These are phyloP conservation scores for Cytospora chrysosperma DNA, from an alignment of 2,329 filamentous ascomycete genomes.

Conservation along the genomic window DNA sequence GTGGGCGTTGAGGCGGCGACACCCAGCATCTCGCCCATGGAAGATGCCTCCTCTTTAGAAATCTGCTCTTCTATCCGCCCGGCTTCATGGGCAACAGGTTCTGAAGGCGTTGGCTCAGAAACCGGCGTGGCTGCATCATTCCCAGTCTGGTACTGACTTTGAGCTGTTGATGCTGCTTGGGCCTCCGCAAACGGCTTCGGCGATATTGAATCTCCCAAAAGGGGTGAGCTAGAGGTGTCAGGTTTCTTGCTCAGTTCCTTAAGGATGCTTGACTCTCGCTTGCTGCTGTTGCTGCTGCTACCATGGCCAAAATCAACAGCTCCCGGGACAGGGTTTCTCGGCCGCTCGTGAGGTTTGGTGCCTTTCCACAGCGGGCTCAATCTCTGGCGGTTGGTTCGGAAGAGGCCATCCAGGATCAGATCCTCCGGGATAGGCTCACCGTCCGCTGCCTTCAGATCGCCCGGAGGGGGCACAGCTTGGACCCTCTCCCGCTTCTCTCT, in stretches of 20 bases:
- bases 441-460: background rate
- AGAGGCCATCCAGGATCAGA: conserved; percentile 18
- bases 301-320: conserved; percentile 6
- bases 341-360: conserved; percentile 6
- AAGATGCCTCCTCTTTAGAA: conserved; percentile 29
- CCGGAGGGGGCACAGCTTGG: background rate
- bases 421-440: conserved; percentile 12
- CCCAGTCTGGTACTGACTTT: conserved; percentile 8
- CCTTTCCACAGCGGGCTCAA: conserved; percentile 23
- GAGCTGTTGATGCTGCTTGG: background rate
- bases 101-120: background rate
- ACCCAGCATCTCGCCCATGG: conserved; percentile 28
- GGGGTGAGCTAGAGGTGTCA: too few relatives aligned
- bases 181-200: background rate
- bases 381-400: conserved; percentile 19
- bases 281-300: background rate
- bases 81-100: background rate
- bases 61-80: background rate
- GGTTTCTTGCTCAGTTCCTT: conserved; percentile 4
- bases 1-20: conserved; percentile 31
- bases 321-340: conserved; percentile 7
- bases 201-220: background rate
- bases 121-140: background rate
- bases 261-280: conserved; percentile 9
- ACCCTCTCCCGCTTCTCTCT: background rate